Evolutionary conservation across 225 moss, liverwort and hornwort genomes (phyloP).

Genomic region (Pseudoscleropodium purum): DNA sequence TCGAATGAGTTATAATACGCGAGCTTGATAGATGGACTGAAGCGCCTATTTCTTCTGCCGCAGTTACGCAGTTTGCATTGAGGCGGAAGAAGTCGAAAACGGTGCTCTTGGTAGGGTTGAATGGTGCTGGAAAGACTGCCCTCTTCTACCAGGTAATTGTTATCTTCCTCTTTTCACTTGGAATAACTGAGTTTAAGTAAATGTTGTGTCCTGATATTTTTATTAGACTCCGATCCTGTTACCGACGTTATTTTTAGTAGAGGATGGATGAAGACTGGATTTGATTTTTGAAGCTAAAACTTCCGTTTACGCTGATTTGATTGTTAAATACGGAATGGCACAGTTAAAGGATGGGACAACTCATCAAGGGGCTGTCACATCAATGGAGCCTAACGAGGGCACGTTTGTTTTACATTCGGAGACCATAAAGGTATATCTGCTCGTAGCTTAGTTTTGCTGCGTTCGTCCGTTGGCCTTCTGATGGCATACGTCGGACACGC

Average conservation of each 20-base stretch:
- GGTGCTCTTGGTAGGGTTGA: conserved; percentile 66
- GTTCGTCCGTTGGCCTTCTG: background rate
- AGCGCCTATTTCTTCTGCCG: background rate
- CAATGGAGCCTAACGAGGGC: conserved; percentile 92
- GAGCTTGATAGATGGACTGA: background rate
- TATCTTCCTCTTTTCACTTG: background rate
- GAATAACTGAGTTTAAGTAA: background rate
- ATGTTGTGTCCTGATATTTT: background rate
- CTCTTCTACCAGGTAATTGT: conserved; percentile 71
- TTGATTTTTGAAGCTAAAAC: background rate
- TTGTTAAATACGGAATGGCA: background rate
- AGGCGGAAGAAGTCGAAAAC: conserved; percentile 70
- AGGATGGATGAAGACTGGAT: background rate
- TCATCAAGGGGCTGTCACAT: conserved; percentile 85
- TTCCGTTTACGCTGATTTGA: background rate
- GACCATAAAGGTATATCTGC: conserved; percentile 20
- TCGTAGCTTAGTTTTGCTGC: background rate
- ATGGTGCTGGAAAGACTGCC: conserved; percentile 86
- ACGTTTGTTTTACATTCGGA: conserved; percentile 77
- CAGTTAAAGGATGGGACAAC: conserved; percentile 93
- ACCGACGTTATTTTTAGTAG: background rate
- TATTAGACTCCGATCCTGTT: background rate
- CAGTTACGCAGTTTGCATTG: conserved; percentile 50
- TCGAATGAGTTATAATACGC: background rate
- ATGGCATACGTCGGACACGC: background rate